Evolutionary conservation across 1,284 basidiomycete genomes (phyloP).

Genomic region (Irpex rosettiformis): DNA sequence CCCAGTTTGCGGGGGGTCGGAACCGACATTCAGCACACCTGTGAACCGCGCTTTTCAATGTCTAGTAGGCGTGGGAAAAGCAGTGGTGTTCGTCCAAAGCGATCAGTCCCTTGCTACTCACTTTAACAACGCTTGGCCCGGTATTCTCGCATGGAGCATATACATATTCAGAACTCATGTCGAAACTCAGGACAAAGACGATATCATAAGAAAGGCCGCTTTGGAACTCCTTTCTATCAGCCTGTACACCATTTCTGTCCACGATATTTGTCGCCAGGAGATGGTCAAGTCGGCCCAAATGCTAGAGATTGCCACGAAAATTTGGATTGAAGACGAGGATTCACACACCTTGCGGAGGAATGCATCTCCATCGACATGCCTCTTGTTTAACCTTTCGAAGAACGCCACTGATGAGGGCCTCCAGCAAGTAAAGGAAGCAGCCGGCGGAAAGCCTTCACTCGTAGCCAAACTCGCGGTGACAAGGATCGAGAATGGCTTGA

Average conservation of each 20-base stretch:
- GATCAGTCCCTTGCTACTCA: slow-evolving; percentile 18
- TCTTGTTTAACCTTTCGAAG: slow-evolving; percentile 26
- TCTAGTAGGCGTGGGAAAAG: slow-evolving; percentile 32
- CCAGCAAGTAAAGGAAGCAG: slow-evolving; percentile 26
- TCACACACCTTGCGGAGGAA: slow-evolving; percentile 19
- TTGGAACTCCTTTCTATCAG: slow-evolving; percentile 22
- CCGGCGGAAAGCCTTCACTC: slow-evolving; percentile 24
- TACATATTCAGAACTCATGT: slow-evolving; percentile 31
- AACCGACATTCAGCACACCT: slow-evolving; percentile 6
- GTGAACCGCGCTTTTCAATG: slow-evolving; percentile 30
- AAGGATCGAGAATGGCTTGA: slow-evolving; percentile 20
- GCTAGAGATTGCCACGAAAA: slow-evolving; percentile 32
- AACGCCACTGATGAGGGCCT: slow-evolving; percentile 20
- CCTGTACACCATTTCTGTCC: background rate
- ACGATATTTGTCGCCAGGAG: slow-evolving; percentile 24
- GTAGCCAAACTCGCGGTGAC: slow-evolving; percentile 30
- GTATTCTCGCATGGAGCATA: slow-evolving; percentile 34
- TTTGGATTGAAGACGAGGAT: slow-evolving; percentile 33
- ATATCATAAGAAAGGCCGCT: slow-evolving; percentile 19
- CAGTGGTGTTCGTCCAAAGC: slow-evolving; percentile 25
- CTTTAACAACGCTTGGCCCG: slow-evolving; percentile 31
- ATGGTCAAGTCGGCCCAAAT: slow-evolving; percentile 30
- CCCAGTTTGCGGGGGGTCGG: no score
- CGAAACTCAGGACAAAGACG: slow-evolving; percentile 13
- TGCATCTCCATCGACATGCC: slow-evolving; percentile 22